These are phyloP conservation scores for Epicoccum sorghinum DNA, from an alignment of 2,329 filamentous ascomycete species.

Conservation along the genomic window DNA sequence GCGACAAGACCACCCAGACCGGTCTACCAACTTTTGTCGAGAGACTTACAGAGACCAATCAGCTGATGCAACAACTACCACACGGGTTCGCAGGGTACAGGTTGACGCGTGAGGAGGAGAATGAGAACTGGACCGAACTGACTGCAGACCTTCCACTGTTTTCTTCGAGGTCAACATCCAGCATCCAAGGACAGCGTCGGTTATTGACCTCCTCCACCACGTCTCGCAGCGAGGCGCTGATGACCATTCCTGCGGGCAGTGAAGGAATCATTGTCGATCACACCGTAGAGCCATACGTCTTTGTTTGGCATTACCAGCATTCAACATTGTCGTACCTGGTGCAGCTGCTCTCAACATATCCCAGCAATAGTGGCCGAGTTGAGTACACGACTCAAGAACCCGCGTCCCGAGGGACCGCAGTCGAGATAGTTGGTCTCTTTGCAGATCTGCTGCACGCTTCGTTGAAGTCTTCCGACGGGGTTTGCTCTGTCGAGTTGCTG, in stretches of 20 bases:
- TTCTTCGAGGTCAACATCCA: conserved; percentile 23
- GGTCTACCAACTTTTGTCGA: conserved; percentile 60
- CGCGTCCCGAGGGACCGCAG: conserved; percentile 65
- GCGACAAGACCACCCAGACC: conserved; percentile 52
- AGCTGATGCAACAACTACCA: conserved; percentile 79
- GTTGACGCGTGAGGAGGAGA: conserved; percentile 83
- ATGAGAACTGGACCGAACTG: conserved; percentile 78
- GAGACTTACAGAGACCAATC: conserved; percentile 72
- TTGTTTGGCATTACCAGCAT: conserved; percentile 76
- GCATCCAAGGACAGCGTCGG: conserved; percentile 31
- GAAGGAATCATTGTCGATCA: conserved; percentile 77
- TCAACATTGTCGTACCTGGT: conserved; percentile 82
- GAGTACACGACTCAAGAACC: conserved; percentile 54
- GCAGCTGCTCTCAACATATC: conserved; percentile 72
- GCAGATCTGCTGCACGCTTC: conserved; percentile 67
- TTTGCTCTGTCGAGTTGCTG: conserved; percentile 39
- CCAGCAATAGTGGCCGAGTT: conserved; percentile 60
- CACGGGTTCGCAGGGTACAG: conserved; percentile 74
- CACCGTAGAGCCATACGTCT: conserved; percentile 70
- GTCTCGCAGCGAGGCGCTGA: conserved; percentile 47
- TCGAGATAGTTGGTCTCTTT: conserved; percentile 76
- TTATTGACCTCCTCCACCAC: conserved; percentile 25
- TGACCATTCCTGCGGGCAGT: conserved; percentile 70
- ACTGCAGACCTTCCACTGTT: conserved; percentile 69
- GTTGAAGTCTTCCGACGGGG: conserved; percentile 34